These are phyloP conservation scores for Pholiota microspora DNA, from an alignment of 768 basidiomycete genomes.

Conservation along the genomic window DNA sequence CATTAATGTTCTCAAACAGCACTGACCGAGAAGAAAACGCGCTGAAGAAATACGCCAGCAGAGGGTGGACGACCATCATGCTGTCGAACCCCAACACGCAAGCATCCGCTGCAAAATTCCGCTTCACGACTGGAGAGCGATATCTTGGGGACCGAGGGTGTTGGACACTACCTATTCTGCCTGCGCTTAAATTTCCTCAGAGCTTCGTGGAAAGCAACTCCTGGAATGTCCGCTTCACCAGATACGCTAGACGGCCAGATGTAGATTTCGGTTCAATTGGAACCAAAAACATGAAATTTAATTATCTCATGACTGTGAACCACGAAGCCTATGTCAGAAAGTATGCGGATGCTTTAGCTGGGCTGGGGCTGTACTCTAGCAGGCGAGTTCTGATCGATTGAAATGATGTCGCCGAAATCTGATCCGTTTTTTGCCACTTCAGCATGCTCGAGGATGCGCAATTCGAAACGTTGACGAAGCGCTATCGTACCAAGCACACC, in stretches of 20 bases:
- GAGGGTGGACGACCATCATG: neutral
- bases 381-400: neutral
- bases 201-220: constrained; percentile 1
- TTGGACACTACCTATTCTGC: neutral
- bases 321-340: neutral
- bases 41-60: neutral
- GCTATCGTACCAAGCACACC: neutral
- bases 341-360: neutral
- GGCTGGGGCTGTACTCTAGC: neutral
- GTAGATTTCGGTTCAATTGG: neutral
- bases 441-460: neutral
- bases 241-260: neutral
- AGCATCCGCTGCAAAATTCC: neutral
- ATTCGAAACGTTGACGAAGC: neutral
- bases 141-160: neutral
- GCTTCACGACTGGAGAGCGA: neutral
- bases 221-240: neutral
- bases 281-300: constrained; percentile 3
- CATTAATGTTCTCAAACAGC: neutral
- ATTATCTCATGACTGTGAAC: neutral
- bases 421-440: neutral
- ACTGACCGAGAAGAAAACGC: neutral
- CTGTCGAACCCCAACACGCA: neutral
- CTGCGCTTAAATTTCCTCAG: neutral
- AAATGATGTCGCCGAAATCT: neutral